Evolutionary conservation across 257 asterid genomes (phyloP), one percentile per base, ranked within the genome.

Genomic region (Nicotiana noctiflora): DNA sequence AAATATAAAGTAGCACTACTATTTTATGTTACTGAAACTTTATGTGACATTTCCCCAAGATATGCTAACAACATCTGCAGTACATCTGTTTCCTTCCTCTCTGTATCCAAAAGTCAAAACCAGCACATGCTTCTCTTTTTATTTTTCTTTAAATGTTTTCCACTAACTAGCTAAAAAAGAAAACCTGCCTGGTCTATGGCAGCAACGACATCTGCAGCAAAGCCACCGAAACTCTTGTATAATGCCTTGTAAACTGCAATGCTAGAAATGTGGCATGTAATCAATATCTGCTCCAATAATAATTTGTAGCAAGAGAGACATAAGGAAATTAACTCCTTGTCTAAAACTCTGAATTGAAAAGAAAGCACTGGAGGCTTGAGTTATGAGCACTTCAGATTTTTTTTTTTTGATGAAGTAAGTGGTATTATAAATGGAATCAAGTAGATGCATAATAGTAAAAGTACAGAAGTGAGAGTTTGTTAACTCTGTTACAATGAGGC

Each of bases 131-230:
- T 21, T 70, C 59, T 44, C 19, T 70, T 44, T 44, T 6, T 70
- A n/a, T 44, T 70, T 40, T 70, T 56, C 59, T 44, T 23, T 21
- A 19, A 44, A 70, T 34, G 55, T 44, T 70, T 51, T 67, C 55
- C 77, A 44, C 34, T 44, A 11, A 44, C 77, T 44, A 70, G 77
- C 59, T 31, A 70, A 70, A 70, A 44, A 46, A 21, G 14, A 72
- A 40, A 21, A 62, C 17, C 65, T 89, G 92, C 98, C 97, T 94
- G 98, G 86, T 96, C 99, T 82, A 96, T 92, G 81, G 99, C 98
- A 77, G 99, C 98, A 86, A 96, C 98, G 46, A 96, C 98, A 79
- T 96, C 99, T 31, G 99, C 99, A 81, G 99, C 99, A 81, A 96
- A 96, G 82, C 99, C 99, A 83, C 99, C 99, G 75, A 96, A 94